Conservation (phyloP, 2,329 filamentous ascomycete species). For the Amauroascus verrucosus region DNA sequence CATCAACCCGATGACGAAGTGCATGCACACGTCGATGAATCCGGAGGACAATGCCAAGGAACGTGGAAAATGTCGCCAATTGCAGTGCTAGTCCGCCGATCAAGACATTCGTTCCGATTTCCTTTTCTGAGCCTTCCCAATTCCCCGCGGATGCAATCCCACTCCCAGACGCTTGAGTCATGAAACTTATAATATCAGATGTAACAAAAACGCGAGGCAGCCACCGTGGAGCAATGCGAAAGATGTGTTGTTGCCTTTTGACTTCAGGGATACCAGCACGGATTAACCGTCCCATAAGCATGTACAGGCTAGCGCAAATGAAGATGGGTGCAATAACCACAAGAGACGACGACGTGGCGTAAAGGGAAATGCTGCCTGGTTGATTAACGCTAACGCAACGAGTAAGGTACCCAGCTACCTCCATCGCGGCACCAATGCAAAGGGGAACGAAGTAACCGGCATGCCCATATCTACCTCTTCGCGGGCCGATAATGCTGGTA, state of each 20-base stretch:
- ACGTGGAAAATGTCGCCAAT: conserved; percentile 33
- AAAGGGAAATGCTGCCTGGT: conserved; percentile 29
- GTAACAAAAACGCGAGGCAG: conserved; percentile 41
- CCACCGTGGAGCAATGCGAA: conserved; percentile 30
- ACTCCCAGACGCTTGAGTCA: conserved; percentile 39
- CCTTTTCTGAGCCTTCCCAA: conserved; percentile 35
- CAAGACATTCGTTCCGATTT: conserved; percentile 34
- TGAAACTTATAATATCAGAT: conserved; percentile 38
- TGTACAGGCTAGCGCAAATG: conserved; percentile 43
- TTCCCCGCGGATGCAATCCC: conserved; percentile 35
- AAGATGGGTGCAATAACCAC: conserved; percentile 44
- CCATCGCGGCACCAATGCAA: conserved; percentile 34
- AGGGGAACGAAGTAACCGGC: conserved; percentile 36
- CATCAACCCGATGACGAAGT: conserved; percentile 21
- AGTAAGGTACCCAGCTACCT: conserved; percentile 36
- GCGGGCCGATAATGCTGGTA: conserved; percentile 35
- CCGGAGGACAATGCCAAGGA: conserved; percentile 32
- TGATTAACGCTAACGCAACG: conserved; percentile 32
- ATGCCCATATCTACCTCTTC: conserved; percentile 25
- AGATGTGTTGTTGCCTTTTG: conserved; percentile 26
- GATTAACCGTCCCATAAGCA: conserved; percentile 43
- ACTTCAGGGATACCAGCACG: conserved; percentile 27
- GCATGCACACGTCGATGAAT: conserved; percentile 30
- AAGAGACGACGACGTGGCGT: conserved; percentile 32
- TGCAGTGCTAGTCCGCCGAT: conserved; percentile 38